phyloP scores from a whole-genome alignment of 1,139 yeast genomes.

The Magnusiomyces sp. region DNA sequence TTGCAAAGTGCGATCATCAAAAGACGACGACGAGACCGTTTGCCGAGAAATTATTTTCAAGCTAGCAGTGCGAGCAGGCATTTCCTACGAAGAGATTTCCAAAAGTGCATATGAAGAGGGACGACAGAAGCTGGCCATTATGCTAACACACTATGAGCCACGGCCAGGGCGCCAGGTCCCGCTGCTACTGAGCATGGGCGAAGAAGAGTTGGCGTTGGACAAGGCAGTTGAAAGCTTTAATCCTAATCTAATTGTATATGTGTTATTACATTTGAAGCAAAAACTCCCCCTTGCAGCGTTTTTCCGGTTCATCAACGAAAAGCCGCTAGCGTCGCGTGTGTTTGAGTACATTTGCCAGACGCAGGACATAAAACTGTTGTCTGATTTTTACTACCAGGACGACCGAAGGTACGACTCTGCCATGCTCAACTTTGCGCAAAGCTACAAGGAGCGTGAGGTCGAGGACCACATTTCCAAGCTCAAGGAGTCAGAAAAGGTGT shows the following conservation, averaged over 20 bases:
- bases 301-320: conserved; percentile 44
- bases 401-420: conserved; percentile 45
- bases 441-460: conserved; percentile 17
- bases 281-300: conserved; percentile 46
- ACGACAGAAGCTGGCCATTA: conserved; percentile 55
- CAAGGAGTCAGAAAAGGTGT: conserved; percentile 23
- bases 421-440: conserved; percentile 32
- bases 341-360: conserved; percentile 36
- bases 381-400: conserved; percentile 52
- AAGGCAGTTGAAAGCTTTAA: conserved; percentile 63
- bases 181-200: conserved; percentile 61
- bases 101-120: conserved; percentile 79
- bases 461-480: conserved; percentile 20
- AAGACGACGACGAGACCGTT: conserved; percentile 51
- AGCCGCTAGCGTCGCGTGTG: conserved; percentile 36
- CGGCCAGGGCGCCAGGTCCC: conserved; percentile 54
- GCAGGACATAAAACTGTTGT: conserved; percentile 32
- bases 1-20: conserved; percentile 52
- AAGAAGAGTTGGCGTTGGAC: conserved; percentile 57
- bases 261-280: conserved; percentile 45
- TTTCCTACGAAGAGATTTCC: conserved; percentile 59
- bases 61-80: conserved; percentile 33
- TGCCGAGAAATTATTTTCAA: conserved; percentile 43
- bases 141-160: conserved; percentile 61
- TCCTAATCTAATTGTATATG: conserved; percentile 53